Base-by-base conservation (phyloP, 2,329 filamentous ascomycete genomes). In the Fusarium nodosum region DNA sequence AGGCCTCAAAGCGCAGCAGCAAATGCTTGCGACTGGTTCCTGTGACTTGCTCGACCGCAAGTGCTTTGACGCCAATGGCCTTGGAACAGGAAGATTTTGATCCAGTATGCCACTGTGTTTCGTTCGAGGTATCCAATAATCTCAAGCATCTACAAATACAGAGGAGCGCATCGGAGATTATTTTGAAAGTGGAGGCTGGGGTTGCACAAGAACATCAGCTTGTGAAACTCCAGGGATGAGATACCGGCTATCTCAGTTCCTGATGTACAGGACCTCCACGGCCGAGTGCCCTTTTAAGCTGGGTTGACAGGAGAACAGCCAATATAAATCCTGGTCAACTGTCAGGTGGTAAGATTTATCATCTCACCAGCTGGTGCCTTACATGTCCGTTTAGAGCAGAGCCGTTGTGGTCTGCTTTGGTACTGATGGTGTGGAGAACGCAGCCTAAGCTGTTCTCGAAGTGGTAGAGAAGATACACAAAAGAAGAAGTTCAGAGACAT, bases 351-450 rank as follows among this genome's bases (percentile, higher is more conserved):
- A 48, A 51, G 53, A 62, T 60, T 50, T 50, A 45, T 51, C 36
- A 58, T 71, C 65, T 64, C 54, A 69, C 62, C 56, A 61, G 44
- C 58, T 71, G 59, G 71, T 73, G 57, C 71, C 71, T 74, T 73
- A 60, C 64, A 73, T 64, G 66, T 31, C 26, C 33, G 41, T 45
- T 34, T 61, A 60, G 26, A 65, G 36, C n/a, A 54, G 51, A 61
- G 22, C 38, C 33, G 46, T 56, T 45, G 28, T 60, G 47, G 48
- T 52, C 52, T 51, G 48, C 39, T 59, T 52, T 39, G 51, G 24
- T 52, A 52, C 46, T 46, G 51, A 60, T 60, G 47, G 59, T 52
- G 54, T 46, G 55, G 42, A 44, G 42, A 51, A 28, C 28, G 33
- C n/a, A 44, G 30, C 11, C 24, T 41, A 26, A 39, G 26, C 33